Conservation (phyloP, 2,329 filamentous ascomycete genomes). For the Diaporthe citri region DNA sequence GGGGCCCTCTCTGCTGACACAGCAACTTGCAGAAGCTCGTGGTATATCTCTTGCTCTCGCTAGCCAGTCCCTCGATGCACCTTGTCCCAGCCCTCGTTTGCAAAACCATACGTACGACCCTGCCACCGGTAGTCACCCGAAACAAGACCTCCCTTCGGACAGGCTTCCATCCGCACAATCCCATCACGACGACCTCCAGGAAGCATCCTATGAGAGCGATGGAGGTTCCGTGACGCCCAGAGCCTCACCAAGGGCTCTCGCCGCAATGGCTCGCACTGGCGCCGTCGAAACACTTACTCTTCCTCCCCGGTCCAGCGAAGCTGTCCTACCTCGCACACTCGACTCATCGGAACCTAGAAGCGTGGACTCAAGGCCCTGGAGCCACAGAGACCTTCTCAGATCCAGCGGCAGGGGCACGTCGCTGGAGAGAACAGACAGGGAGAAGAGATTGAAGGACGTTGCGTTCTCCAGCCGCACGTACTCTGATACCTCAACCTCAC, state of each 20-base stretch:
- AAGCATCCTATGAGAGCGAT: slow-evolving; percentile 47
- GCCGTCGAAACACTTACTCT: slow-evolving; percentile 41
- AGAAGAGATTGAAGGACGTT: slow-evolving; percentile 51
- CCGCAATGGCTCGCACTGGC: slow-evolving; percentile 41
- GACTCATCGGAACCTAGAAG: slow-evolving; percentile 51
- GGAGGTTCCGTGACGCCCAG: slow-evolving; percentile 54
- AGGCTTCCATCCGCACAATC: slow-evolving; percentile 41
- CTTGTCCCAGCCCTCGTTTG: slow-evolving; percentile 37
- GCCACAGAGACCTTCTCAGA: slow-evolving; percentile 51
- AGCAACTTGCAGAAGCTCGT: slow-evolving; percentile 70
- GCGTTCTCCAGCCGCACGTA: slow-evolving; percentile 41
- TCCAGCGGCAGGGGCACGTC: slow-evolving; percentile 54
- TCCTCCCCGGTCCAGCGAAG: slow-evolving; percentile 31
- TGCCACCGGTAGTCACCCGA: slow-evolving; percentile 37
- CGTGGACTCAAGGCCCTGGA: slow-evolving; percentile 51
- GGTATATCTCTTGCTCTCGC: slow-evolving; percentile 56
- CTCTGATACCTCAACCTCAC: slow-evolving; percentile 32
- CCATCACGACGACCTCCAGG: slow-evolving; percentile 43
- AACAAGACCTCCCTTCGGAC: slow-evolving; percentile 35
- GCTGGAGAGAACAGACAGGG: slow-evolving; percentile 57
- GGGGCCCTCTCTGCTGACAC: slow-evolving; percentile 68
- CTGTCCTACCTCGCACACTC: slow-evolving; percentile 37
- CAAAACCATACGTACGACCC: slow-evolving; percentile 35
- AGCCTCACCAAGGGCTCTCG: slow-evolving; percentile 48
- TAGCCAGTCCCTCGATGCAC: slow-evolving; percentile 35